phyloP scores from a whole-genome alignment of 805 yeast genomes.

The Wickerhamiella domercqiae region DNA sequence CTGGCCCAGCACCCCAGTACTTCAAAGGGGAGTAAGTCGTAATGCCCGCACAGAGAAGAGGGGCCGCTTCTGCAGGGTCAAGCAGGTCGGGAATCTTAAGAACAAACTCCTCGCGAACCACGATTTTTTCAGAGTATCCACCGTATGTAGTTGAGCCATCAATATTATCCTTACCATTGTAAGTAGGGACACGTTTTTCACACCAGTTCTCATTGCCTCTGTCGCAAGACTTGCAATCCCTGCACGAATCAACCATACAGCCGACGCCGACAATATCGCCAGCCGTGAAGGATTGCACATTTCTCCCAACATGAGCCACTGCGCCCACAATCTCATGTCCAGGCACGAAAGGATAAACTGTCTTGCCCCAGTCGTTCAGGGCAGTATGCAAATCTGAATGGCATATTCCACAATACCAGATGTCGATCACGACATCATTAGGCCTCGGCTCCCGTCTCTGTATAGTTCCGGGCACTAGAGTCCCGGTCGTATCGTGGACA shows the following conservation, averaged over 20 bases:
- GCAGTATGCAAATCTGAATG: slow-evolving; percentile 43
- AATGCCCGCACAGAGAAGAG: slow-evolving; percentile 64
- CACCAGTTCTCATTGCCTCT: slow-evolving; percentile 45
- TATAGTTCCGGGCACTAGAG: slow-evolving; percentile 7
- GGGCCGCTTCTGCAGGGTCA: slow-evolving; percentile 44
- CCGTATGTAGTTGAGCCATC: slow-evolving; percentile 62
- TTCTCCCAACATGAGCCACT: slow-evolving; percentile 36
- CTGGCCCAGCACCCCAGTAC: slow-evolving; percentile 33
- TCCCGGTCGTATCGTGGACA: slow-evolving; percentile 1
- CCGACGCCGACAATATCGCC: slow-evolving; percentile 78
- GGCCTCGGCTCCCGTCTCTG: slow-evolving; percentile 12
- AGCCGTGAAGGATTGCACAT: slow-evolving; percentile 33
- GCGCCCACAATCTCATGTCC: slow-evolving; percentile 34
- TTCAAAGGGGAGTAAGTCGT: slow-evolving; percentile 54
- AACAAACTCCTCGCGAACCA: slow-evolving; percentile 45
- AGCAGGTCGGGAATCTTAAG: slow-evolving; percentile 46
- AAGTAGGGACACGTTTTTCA: slow-evolving; percentile 33
- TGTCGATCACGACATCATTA: slow-evolving; percentile 23
- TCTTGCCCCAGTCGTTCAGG: slow-evolving; percentile 36
- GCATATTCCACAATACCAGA: slow-evolving; percentile 30
- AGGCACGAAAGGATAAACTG: slow-evolving; percentile 27
- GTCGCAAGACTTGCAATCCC: slow-evolving; percentile 44
- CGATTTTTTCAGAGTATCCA: slow-evolving; percentile 24
- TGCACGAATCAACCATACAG: slow-evolving; percentile 49
- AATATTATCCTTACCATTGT: slow-evolving; percentile 28